Evolutionary conservation across 2,329 filamentous ascomycete genomes (phyloP).

Genomic region (Byssoonygena ceratinophila): DNA sequence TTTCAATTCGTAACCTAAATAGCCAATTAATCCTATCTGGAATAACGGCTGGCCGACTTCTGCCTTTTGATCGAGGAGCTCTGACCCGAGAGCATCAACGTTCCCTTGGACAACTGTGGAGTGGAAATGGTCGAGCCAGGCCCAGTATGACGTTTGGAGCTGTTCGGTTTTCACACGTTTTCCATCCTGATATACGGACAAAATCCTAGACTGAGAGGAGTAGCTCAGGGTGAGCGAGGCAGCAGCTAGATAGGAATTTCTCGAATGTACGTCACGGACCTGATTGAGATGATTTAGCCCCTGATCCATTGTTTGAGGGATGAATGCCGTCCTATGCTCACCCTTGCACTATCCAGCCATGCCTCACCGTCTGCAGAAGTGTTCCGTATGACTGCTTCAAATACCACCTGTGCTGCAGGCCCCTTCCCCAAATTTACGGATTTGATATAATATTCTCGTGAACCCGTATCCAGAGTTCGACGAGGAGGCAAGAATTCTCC

Average conservation of each 20-base stretch:
- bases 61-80: constrained; percentile 10
- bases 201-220: constrained; percentile 6
- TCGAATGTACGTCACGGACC: constrained; percentile 15
- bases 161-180: constrained; percentile 7
- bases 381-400: constrained; percentile 13
- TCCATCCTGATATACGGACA: constrained; percentile 13
- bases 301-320: background rate
- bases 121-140: constrained; percentile 16
- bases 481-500: constrained; percentile 2
- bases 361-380: constrained; percentile 14
- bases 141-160: constrained; percentile 12
- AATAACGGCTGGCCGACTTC: constrained; percentile 15
- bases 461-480: background rate
- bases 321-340: background rate
- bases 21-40: constrained; percentile 15
- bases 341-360: constrained; percentile 16
- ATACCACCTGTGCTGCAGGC: constrained; percentile 7
- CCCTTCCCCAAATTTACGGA: constrained; percentile 12
- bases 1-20: constrained; percentile 16
- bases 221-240: constrained; percentile 12
- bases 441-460: constrained; percentile 12
- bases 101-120: constrained; percentile 9
- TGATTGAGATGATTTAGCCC: constrained; percentile 4
- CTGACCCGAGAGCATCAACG: constrained; percentile 9
- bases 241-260: constrained; percentile 15